Base-by-base conservation (phyloP, 768 basidiomycete genomes). In the Lentinula detonsa region DNA sequence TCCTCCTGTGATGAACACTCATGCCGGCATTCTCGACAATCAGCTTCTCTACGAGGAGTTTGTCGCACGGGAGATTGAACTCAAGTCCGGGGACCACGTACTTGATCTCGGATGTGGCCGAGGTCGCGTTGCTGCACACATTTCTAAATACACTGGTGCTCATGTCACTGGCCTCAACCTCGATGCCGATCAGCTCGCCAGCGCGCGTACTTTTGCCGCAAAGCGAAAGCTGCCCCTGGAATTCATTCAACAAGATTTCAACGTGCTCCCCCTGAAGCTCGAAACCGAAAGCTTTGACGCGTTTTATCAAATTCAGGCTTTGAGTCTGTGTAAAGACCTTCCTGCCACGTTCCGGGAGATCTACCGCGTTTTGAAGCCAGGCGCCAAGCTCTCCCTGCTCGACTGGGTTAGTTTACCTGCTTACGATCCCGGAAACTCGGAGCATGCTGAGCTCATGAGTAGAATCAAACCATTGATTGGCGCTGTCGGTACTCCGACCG, bases 341-440 rank as follows among this genome's bases (percentile, higher is more conserved):
- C 55, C 55, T 15, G 55, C 55, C 21, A 56, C 55, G 2, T 56
- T 56, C 55, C 37, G 39, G 6, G 55, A 56, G 33, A 56, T 56
- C 5, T 43, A 43, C 23, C 55, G 55, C 40, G 55, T 56, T 16
- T 15, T 56, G 39, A 56, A 56, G 15, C 55, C 55, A 5, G 55
- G 55, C 5, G 55, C 55, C 9, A 56, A 56, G 13, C 23, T 56
- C 3, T 56, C 55, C 10, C 13, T 56, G 18, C 55, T 56, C 11
- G 55, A 56, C 55, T 56, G 55, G 55, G 55, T 56, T 5, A 56
- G 55, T n/a, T 45, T 56, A 43, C 55, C 55, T 42, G 55, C 55
- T 5, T 56, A 56, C n/a, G 55, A 56, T 43, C 15, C 37, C 37
- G 55, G 23, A 8, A 56, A 56, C 13, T 31, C 55, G 21, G 55